A percentile compares a stretch with the other conserved stretches of the same genome.
Evolutionary conservation across 352 stramenopile genomes (phyloP).

Genomic region (Pythium brassicae): DNA sequence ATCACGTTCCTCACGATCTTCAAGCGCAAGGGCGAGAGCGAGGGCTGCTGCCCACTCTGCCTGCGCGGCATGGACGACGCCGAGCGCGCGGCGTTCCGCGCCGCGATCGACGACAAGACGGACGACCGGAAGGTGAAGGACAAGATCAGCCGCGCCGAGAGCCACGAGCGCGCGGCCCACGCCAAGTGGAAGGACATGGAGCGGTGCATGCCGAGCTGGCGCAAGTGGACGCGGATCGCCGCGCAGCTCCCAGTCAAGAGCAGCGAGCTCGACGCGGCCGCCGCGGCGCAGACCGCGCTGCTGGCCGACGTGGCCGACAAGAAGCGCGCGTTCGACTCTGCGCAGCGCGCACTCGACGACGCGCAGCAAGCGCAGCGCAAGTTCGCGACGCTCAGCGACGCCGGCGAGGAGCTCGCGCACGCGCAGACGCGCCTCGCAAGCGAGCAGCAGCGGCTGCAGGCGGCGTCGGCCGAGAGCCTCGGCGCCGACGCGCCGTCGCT

Average conservation of each 20-base stretch:
- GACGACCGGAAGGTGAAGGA: conserved; percentile 70
- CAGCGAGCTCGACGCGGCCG: conserved; percentile 44
- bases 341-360: conserved; percentile 31
- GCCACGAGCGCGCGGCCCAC: conserved; percentile 33
- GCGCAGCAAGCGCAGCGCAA: conserved; percentile 24
- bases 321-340: conserved; percentile 11
- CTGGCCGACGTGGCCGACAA: conserved; percentile 56
- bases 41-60: conserved; percentile 78
- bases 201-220: conserved; percentile 58
- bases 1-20: conserved; percentile 82
- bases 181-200: conserved; percentile 61
- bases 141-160: conserved; percentile 71
- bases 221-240: conserved; percentile 55
- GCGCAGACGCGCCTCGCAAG: conserved; percentile 22
- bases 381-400: conserved; percentile 26
- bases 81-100: conserved; percentile 57
- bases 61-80: conserved; percentile 47
- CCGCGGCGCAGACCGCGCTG: conserved; percentile 32
- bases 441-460: conserved; percentile 35
- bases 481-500: conserved; percentile 34
- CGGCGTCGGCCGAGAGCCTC: conserved; percentile 21
- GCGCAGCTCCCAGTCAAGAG: conserved; percentile 39
- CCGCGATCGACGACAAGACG: conserved; percentile 69
- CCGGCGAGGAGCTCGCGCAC: conserved; percentile 28
- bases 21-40: conserved; percentile 77